A percentile compares a stretch with the other conserved stretches of the same genome.
Conservation (phyloP, 2,329 filamentous ascomycete species). For the Fusarium sp. region DNA sequence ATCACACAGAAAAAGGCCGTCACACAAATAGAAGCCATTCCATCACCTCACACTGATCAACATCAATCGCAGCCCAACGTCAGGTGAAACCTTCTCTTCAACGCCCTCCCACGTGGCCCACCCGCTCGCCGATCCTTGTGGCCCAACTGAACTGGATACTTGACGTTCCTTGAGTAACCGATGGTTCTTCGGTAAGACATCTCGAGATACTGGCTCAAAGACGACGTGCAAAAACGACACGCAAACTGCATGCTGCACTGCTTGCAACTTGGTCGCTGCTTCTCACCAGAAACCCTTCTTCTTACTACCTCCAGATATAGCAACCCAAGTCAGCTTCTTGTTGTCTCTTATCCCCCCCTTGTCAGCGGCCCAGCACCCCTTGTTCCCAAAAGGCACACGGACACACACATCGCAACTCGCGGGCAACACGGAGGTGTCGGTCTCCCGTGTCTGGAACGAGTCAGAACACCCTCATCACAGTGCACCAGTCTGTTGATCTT, state of each 20-base stretch:
- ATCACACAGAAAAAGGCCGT: not conserved
- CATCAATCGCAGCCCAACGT: constrained; percentile 21
- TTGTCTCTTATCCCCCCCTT: constrained; percentile 21
- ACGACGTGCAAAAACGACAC: not conserved
- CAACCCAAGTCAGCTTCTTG: not conserved
- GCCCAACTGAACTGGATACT: not conserved
- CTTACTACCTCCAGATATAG: constrained; percentile 18
- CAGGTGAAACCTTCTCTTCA: constrained; percentile 24
- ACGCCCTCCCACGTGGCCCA: constrained; percentile 37
- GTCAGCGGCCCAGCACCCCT: constrained; percentile 13
- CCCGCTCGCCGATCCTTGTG: constrained; percentile 20
- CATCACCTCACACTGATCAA: constrained; percentile 13
- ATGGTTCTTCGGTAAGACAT: not conserved
- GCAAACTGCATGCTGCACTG: not conserved
- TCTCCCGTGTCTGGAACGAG: constrained; percentile 1
- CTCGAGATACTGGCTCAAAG: not conserved
- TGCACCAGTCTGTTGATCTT: constrained; percentile 26
- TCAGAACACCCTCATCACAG: constrained; percentile 13
- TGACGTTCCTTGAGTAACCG: not conserved
- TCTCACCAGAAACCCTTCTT: not conserved
- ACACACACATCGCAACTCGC: constrained; percentile 20
- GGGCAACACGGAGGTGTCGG: not conserved
- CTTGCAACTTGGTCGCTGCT: not conserved
- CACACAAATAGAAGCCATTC: constrained; percentile 1
- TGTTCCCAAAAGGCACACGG: constrained; percentile 26